Evolutionary conservation across 352 stramenopile species (phyloP).

Genomic region (Pythium brassicae): DNA sequence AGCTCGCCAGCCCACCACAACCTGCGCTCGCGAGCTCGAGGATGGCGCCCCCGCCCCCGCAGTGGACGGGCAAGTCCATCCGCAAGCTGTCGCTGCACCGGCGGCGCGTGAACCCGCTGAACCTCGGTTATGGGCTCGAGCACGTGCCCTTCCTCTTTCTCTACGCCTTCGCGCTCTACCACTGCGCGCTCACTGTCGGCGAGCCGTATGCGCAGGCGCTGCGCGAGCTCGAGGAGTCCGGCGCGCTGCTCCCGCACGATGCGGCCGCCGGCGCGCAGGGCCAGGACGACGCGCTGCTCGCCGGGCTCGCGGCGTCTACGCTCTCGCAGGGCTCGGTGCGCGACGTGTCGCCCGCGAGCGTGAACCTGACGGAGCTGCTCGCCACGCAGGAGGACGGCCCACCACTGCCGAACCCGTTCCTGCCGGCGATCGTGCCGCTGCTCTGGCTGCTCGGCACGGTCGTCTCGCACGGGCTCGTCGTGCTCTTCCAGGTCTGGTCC

Average conservation of each 20-base stretch:
- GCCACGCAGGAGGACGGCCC: slow-evolving; percentile 53
- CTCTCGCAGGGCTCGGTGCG: slow-evolving; percentile 66
- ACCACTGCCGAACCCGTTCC: slow-evolving; percentile 86
- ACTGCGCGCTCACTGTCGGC: slow-evolving; percentile 56
- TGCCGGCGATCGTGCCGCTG: slow-evolving; percentile 86
- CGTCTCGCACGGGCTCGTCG: slow-evolving; percentile 81
- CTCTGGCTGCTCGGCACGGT: slow-evolving; percentile 80
- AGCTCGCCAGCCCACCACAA: background rate
- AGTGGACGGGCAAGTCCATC: slow-evolving; percentile 73
- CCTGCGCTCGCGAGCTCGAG: background rate
- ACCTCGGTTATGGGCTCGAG: slow-evolving; percentile 65
- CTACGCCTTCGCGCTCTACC: slow-evolving; percentile 68
- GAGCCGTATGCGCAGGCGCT: slow-evolving; percentile 77
- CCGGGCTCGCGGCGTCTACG: slow-evolving; percentile 61
- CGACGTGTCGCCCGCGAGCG: slow-evolving; percentile 31
- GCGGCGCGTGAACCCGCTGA: slow-evolving; percentile 48
- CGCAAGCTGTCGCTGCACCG: slow-evolving; percentile 59
- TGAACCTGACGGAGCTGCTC: slow-evolving; percentile 62
- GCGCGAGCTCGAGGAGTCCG: slow-evolving; percentile 58
- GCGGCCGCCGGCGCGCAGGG: slow-evolving; percentile 24
- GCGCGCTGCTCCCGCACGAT: slow-evolving; percentile 33
- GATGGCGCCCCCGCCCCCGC: slow-evolving; percentile 28
- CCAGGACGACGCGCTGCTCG: slow-evolving; percentile 33
- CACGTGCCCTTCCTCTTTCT: slow-evolving; percentile 65
- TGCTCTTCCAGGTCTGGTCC: slow-evolving; percentile 88